Percentiles rank a stretch among this genome's conserved stretches.
Conservation (phyloP, 495 filamentous ascomycete species). For the Trichoderma virens region DNA sequence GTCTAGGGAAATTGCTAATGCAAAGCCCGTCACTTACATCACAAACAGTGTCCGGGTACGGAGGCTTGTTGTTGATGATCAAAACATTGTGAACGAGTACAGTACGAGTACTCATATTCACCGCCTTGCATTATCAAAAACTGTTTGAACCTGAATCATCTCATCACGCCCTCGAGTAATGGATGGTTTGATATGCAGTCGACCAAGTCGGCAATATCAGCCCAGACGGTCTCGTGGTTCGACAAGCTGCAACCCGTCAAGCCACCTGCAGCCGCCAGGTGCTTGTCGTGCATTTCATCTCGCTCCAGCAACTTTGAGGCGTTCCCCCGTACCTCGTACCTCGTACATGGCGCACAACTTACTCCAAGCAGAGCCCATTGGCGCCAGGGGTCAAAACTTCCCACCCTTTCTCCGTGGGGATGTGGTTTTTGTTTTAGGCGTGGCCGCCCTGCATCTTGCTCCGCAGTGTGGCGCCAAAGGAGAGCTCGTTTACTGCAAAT, state of each 20-base stretch:
- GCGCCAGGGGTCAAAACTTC: not conserved
- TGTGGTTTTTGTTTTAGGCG: not conserved
- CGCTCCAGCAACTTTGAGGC: not conserved
- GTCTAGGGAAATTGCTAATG: not conserved
- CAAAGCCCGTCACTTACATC: not conserved
- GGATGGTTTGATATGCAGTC: not conserved
- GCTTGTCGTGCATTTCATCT: not conserved
- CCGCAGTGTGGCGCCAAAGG: not conserved
- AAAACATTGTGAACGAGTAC: too few relatives aligned
- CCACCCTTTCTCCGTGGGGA: not conserved
- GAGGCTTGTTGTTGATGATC: too few relatives aligned
- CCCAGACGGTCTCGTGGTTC: conserved; percentile 2
- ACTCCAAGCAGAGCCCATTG: not conserved
- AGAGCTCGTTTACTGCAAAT: conserved; percentile 3
- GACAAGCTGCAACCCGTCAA: conserved; percentile 4
- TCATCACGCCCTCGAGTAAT: too few relatives aligned
- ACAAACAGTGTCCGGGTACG: too few relatives aligned
- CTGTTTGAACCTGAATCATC: too few relatives aligned
- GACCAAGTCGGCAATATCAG: conserved; percentile 3
- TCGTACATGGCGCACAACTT: not conserved
- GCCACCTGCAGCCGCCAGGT: conserved; percentile 1
- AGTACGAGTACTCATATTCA: too few relatives aligned
- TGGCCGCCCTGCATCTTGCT: conserved; percentile 4
- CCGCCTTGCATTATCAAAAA: too few relatives aligned
- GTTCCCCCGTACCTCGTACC: not conserved